Percentiles rank a stretch among this genome's conserved stretches.
Evolutionary conservation across 306 rosid genomes (phyloP).

Genomic region (Quillaja saponaria): DNA sequence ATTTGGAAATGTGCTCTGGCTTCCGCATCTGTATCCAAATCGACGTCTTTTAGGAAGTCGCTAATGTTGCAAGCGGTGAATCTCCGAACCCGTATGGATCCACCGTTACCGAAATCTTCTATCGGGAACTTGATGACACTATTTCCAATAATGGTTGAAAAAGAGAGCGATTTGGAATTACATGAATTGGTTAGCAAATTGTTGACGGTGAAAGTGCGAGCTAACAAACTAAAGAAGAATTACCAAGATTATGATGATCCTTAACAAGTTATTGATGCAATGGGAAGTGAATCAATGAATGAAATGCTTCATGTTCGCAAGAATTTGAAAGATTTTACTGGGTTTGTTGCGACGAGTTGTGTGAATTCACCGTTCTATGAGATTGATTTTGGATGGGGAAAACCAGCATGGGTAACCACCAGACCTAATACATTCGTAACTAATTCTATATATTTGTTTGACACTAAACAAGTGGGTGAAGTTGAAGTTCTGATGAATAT

Average conservation of each 20-base stretch:
- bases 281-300: too few relatives aligned
- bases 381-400: not conserved
- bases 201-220: not conserved
- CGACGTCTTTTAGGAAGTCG: too few relatives aligned
- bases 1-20: not conserved
- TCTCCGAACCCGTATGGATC: not conserved
- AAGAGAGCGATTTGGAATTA: not conserved
- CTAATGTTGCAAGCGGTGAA: not conserved
- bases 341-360: not conserved
- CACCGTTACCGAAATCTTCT: not conserved
- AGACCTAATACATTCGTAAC: not conserved
- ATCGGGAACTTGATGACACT: not conserved
- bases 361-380: not conserved
- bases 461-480: not conserved
- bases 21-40: too few relatives aligned
- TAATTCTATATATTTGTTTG: not conserved
- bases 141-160: not conserved
- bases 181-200: not conserved
- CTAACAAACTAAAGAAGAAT: too few relatives aligned
- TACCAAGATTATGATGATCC: not conserved
- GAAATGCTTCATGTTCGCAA: not conserved
- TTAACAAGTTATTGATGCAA: too few relatives aligned
- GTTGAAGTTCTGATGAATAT: not conserved
- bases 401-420: not conserved
- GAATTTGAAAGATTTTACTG: not conserved